phyloP scores from a whole-genome alignment of 176 grass and related monocot species.

The Calamus simplicifolius region DNA sequence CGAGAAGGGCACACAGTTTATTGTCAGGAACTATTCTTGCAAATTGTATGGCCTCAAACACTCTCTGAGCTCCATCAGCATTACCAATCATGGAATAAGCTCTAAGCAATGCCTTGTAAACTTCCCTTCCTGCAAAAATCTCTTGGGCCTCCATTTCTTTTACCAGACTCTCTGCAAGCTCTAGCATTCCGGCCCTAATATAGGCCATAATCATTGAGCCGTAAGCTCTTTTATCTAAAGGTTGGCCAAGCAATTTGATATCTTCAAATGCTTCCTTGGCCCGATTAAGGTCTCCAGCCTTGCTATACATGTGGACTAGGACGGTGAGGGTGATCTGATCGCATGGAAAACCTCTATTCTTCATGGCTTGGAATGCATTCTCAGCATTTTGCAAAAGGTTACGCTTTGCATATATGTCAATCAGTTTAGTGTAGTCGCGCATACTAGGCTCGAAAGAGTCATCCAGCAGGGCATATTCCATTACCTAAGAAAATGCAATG shows the following conservation, averaged over 20 bases:
- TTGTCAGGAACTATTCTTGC: slow-evolving; percentile 62
- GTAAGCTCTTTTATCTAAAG: slow-evolving; percentile 57
- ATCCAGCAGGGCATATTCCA: slow-evolving; percentile 53
- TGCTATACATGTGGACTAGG: slow-evolving; percentile 58
- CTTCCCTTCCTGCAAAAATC: slow-evolving; percentile 52
- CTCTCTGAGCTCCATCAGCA: slow-evolving; percentile 54
- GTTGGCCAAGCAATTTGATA: slow-evolving; percentile 52
- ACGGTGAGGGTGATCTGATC: slow-evolving; percentile 62
- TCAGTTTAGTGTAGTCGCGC: slow-evolving; percentile 74
- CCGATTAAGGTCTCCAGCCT: slow-evolving; percentile 34
- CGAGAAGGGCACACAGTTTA: slow-evolving; percentile 55
- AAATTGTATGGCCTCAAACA: slow-evolving; percentile 64
- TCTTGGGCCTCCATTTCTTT: slow-evolving; percentile 56
- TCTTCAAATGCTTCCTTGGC: slow-evolving; percentile 53
- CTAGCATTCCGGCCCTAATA: slow-evolving; percentile 60
- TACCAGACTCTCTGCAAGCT: slow-evolving; percentile 46
- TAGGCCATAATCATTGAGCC: slow-evolving; percentile 93
- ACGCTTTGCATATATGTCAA: slow-evolving; percentile 61
- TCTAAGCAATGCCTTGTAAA: slow-evolving; percentile 90
- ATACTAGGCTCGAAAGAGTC: slow-evolving; percentile 69
- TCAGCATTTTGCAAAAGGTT: slow-evolving; percentile 64
- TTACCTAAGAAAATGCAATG: slow-evolving; percentile 29
- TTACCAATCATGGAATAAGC: slow-evolving; percentile 54
- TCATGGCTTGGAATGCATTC: slow-evolving; percentile 53
- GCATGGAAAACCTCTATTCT: slow-evolving; percentile 52